Conservation (phyloP, 108 stramenopile genomes). For the Epipyxis sp. region DNA sequence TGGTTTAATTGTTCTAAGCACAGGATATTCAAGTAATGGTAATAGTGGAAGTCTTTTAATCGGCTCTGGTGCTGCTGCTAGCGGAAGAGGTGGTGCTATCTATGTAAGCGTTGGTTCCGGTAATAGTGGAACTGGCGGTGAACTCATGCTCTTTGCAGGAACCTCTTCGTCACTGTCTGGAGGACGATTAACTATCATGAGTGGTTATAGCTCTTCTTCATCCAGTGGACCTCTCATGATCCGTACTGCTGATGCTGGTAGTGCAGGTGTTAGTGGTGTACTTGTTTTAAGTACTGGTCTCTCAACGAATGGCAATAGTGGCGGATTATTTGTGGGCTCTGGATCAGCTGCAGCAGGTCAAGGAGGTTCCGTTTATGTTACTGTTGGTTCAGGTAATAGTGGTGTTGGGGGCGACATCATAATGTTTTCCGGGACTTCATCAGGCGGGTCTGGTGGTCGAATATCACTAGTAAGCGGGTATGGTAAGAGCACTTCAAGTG, state of each 20-base stretch:
- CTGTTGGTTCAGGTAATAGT: slow-evolving; percentile 22
- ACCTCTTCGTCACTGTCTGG: background rate
- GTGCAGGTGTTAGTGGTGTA: background rate
- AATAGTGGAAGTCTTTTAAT: slow-evolving; percentile 26
- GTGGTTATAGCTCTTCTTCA: background rate
- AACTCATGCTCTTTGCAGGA: background rate
- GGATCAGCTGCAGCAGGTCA: background rate
- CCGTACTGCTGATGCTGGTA: background rate
- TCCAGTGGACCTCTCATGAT: background rate
- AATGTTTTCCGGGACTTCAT: background rate
- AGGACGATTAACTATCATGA: background rate
- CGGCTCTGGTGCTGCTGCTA: slow-evolving; percentile 16
- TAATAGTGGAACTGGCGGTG: slow-evolving; percentile 16
- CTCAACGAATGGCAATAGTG: background rate
- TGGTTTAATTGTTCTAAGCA: slow-evolving; percentile 26
- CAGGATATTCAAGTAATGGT: slow-evolving; percentile 17
- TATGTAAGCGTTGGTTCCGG: slow-evolving; percentile 6
- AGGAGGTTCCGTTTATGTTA: slow-evolving; percentile 11
- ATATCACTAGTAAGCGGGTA: background rate
- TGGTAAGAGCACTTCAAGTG: slow-evolving; percentile 16
- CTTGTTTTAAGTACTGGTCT: slow-evolving; percentile 20
- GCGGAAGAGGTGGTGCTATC: slow-evolving; percentile 9
- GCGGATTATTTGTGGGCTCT: background rate
- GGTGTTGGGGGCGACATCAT: slow-evolving; percentile 10
- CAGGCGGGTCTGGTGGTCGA: background rate